Evolutionary conservation across 2,329 filamentous ascomycete species (phyloP).

Genomic region (Diplodia corticola): DNA sequence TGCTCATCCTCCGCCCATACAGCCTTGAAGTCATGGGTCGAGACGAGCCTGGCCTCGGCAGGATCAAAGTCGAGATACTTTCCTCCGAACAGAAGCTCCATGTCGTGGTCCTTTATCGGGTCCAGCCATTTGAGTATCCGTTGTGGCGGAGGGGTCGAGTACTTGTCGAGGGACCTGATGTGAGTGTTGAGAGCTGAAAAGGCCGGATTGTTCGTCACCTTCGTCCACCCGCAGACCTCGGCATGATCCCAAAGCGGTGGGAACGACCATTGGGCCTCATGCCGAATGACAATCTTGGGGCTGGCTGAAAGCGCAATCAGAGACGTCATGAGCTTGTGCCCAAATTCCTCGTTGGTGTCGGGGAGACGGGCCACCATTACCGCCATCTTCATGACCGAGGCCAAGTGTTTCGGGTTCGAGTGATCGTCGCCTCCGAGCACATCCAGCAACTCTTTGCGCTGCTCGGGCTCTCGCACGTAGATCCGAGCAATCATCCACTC

Average conservation of each 20-base stretch:
- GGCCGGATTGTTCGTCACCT: slow-evolving; percentile 42
- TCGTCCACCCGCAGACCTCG: slow-evolving; percentile 36
- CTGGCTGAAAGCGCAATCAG: slow-evolving; percentile 49
- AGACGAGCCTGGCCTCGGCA: slow-evolving; percentile 41
- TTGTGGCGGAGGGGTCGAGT: slow-evolving; percentile 40
- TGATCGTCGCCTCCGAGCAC: slow-evolving; percentile 45
- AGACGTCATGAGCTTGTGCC: slow-evolving; percentile 41
- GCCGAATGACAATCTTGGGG: slow-evolving; percentile 54
- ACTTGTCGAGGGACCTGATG: slow-evolving; percentile 47
- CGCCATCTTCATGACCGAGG: slow-evolving; percentile 50
- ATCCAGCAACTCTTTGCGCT: slow-evolving; percentile 37
- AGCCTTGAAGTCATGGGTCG: slow-evolving; percentile 42
- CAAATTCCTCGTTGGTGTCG: slow-evolving; percentile 40
- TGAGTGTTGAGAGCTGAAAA: slow-evolving; percentile 46
- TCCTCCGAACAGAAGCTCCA: slow-evolving; percentile 49
- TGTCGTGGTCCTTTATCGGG: slow-evolving; percentile 44
- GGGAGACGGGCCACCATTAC: slow-evolving; percentile 44
- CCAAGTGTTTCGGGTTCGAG: slow-evolving; percentile 49
- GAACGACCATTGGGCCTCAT: slow-evolving; percentile 54
- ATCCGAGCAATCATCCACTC: slow-evolving; percentile 52
- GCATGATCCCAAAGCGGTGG: slow-evolving; percentile 48
- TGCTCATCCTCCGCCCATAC: slow-evolving; percentile 35
- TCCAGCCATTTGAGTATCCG: slow-evolving; percentile 45
- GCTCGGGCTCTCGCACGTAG: slow-evolving; percentile 38
- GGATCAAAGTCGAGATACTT: slow-evolving; percentile 47